A percentile compares a stretch with the other conserved stretches of the same genome.
Conservation (phyloP, 208 protist genomes). For the Vickermania spadyakhi region DNA sequence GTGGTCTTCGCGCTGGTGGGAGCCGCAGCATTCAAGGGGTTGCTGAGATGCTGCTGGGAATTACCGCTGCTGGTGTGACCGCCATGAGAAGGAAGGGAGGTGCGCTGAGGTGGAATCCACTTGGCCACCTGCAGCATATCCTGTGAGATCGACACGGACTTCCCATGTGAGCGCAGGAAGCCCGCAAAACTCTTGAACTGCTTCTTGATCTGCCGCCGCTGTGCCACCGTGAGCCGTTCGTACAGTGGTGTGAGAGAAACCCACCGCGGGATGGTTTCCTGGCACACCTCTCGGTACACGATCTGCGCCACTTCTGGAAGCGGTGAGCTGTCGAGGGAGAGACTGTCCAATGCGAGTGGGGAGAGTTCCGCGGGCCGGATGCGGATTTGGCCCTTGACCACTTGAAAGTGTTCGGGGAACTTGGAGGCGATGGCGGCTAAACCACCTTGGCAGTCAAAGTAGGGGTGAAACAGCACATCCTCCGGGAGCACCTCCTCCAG, state of each 20-base stretch:
- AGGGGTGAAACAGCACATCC: slow-evolving; percentile 81
- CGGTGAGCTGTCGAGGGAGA: slow-evolving; percentile 51
- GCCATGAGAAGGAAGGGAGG: not conserved
- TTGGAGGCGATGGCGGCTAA: slow-evolving; percentile 69
- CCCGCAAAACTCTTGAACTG: slow-evolving; percentile 67
- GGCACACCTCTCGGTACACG: slow-evolving; percentile 50
- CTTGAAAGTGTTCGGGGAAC: slow-evolving; percentile 78
- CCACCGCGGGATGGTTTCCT: slow-evolving; percentile 64
- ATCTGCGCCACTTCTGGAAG: slow-evolving; percentile 54
- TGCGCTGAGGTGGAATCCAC: slow-evolving; percentile 40
- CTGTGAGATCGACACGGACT: slow-evolving; percentile 56
- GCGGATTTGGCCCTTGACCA: slow-evolving; percentile 57
- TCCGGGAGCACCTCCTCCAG: slow-evolving; percentile 73
- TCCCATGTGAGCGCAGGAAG: slow-evolving; percentile 76
- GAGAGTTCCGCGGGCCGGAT: slow-evolving; percentile 59
- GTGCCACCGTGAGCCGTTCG: slow-evolving; percentile 55
- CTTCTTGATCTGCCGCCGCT: slow-evolving; percentile 50
- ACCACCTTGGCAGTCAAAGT: slow-evolving; percentile 88
- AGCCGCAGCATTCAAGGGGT: not conserved
- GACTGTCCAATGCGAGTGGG: slow-evolving; percentile 65
- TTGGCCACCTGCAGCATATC: slow-evolving; percentile 82
- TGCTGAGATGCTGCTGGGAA: not conserved
- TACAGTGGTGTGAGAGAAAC: slow-evolving; percentile 75
- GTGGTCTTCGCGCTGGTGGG: not conserved
- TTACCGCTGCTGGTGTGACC: not conserved